Evolutionary conservation across 352 stramenopile species (phyloP).

Genomic region (Saprolegnia diclina): DNA sequence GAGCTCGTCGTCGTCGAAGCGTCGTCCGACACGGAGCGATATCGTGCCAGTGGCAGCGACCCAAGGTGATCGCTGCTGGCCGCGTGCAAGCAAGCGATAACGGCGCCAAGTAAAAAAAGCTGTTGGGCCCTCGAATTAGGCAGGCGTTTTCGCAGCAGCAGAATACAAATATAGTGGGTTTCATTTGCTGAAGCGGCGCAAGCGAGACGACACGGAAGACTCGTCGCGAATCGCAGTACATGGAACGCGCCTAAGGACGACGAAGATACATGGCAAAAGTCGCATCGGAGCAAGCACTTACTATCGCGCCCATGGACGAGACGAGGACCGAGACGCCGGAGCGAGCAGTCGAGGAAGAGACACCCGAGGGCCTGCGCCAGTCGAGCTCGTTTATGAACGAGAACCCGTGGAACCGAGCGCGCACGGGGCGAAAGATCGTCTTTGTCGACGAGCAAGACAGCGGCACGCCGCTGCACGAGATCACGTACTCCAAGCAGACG

Average conservation of each 20-base stretch:
- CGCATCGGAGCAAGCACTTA: slow-evolving; percentile 13
- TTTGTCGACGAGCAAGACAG: slow-evolving; percentile 25
- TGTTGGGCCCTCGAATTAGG: no score
- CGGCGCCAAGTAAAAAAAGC: no score
- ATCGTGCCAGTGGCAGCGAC: no score
- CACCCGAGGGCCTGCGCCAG: slow-evolving; percentile 4
- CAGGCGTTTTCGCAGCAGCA: no score
- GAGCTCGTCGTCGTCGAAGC: no score
- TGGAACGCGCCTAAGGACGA: background rate
- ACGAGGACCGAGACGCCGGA: background rate
- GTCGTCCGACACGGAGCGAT: no score
- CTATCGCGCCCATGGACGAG: background rate
- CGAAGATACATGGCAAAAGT: slow-evolving; percentile 26
- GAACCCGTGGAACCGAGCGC: slow-evolving; percentile 27
- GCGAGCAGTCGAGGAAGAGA: background rate
- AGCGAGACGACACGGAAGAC: background rate
- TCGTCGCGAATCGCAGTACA: slow-evolving; percentile 1
- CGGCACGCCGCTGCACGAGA: slow-evolving; percentile 16
- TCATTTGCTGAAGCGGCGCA: slow-evolving; percentile 9
- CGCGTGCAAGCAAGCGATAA: no score
- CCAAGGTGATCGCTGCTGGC: no score
- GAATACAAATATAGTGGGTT: background rate
- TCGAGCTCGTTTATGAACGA: slow-evolving; percentile 25
- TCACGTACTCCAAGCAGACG: slow-evolving; percentile 28
- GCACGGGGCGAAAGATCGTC: slow-evolving; percentile 22